These are phyloP conservation scores for Fennellomyces sp. DNA, from an alignment of 371 early-diverging fungal species.

Conservation along the genomic window DNA sequence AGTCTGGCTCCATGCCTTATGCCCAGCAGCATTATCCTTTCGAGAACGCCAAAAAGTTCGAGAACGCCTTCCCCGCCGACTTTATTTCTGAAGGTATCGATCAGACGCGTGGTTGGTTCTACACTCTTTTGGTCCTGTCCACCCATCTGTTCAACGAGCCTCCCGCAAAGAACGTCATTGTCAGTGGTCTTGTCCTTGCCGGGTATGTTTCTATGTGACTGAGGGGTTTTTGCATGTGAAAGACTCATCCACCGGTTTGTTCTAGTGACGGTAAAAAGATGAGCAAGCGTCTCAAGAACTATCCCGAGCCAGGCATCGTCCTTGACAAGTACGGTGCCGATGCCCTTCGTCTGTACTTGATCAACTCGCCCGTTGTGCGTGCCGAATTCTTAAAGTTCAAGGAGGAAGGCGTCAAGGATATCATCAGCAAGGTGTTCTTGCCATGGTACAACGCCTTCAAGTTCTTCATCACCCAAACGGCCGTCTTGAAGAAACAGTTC, in stretches of 20 bases:
- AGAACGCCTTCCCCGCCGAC: slow-evolving; percentile 97
- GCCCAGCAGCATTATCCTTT: slow-evolving; percentile 99
- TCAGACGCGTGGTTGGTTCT: slow-evolving; percentile 99
- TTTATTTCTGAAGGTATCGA: slow-evolving; percentile 99
- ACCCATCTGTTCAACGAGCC: slow-evolving; percentile 98
- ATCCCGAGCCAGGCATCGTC: slow-evolving; percentile 95
- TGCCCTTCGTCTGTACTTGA: slow-evolving; percentile 95
- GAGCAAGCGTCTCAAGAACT: slow-evolving; percentile 99
- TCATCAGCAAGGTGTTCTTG: slow-evolving; percentile 94
- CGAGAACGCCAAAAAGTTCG: slow-evolving; percentile 89
- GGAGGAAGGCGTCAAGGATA: slow-evolving; percentile 98
- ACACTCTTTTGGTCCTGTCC: slow-evolving; percentile 98
- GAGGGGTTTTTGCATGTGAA: background rate
- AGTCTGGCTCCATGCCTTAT: slow-evolving; percentile 99
- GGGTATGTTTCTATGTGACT: slow-evolving; percentile 54
- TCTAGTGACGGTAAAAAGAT: slow-evolving; percentile 99
- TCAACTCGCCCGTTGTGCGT: slow-evolving; percentile 99
- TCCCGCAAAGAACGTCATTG: slow-evolving; percentile 99
- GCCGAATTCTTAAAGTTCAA: slow-evolving; percentile 98
- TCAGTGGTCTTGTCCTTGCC: slow-evolving; percentile 99
- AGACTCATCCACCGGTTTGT: no score
- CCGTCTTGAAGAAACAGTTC: slow-evolving; percentile 88
- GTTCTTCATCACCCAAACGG: slow-evolving; percentile 94
- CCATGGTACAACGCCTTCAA: slow-evolving; percentile 99
- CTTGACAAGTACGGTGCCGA: slow-evolving; percentile 98